Conservation (phyloP, 768 basidiomycete genomes). For the Cyclocybe aegerita region DNA sequence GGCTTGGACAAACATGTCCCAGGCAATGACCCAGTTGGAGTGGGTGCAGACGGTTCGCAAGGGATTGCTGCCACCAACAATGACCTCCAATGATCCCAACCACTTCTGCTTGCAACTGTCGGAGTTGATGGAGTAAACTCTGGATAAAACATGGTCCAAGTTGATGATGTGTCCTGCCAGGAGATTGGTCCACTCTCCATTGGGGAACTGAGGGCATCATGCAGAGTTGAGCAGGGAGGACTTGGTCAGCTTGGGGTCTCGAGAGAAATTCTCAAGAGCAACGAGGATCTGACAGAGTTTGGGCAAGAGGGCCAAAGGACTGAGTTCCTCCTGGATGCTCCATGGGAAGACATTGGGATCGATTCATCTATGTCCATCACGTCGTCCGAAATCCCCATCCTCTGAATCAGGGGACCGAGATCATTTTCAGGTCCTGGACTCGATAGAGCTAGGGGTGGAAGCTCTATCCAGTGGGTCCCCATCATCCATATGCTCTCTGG, state of each 20-base stretch:
- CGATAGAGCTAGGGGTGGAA: background rate
- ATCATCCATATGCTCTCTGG: background rate
- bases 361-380: background rate
- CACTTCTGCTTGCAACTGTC: background rate
- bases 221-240: conserved; percentile 10
- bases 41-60: conserved; percentile 10
- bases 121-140: conserved; percentile 12
- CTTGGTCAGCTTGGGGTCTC: too few species aligned
- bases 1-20: conserved; percentile 11
- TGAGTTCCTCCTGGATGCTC: background rate
- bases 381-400: background rate
- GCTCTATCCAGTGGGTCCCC: background rate
- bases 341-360: conserved; percentile 4
- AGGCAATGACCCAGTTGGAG: conserved; percentile 25
- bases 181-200: conserved; percentile 23
- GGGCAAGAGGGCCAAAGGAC: background rate
- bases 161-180: conserved; percentile 18
- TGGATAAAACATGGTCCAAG: conserved; percentile 25
- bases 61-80: conserved; percentile 1
- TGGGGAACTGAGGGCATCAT: conserved; percentile 19
- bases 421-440: background rate
- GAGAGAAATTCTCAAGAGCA: too few species aligned
- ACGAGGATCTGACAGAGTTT: conserved; percentile 12
- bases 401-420: background rate
- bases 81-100: conserved; percentile 2